Conservation (phyloP, 2,329 filamentous ascomycete genomes). For the Cordyceps pruinosa region DNA sequence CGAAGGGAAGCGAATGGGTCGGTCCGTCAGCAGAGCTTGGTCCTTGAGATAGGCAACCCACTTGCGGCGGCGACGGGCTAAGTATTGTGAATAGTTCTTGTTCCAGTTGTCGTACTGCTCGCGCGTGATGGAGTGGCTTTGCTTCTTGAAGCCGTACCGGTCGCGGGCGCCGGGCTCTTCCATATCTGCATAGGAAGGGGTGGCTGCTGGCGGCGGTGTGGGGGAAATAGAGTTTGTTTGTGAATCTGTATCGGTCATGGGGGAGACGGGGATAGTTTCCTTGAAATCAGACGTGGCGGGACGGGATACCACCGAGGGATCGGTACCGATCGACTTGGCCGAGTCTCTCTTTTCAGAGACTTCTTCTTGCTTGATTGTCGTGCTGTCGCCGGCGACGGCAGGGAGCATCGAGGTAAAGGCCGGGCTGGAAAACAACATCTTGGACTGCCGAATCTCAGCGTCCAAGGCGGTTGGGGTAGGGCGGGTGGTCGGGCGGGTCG, state of each 20-base stretch:
- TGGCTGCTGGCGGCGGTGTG: conserved; percentile 14
- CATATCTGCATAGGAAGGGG: conserved; percentile 23
- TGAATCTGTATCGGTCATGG: conserved; percentile 13
- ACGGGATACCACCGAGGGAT: conserved; percentile 30
- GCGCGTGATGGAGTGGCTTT: conserved; percentile 68
- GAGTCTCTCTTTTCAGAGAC: conserved; percentile 10
- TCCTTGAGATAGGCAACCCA: conserved; percentile 76
- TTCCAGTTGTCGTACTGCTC: conserved; percentile 82
- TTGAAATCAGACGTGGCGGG: conserved; percentile 19
- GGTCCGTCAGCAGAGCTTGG: conserved; percentile 62
- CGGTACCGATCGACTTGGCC: conserved; percentile 45
- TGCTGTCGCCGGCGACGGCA: conserved; percentile 24
- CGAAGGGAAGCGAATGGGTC: conserved; percentile 71
- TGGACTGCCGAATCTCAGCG: conserved; percentile 33
- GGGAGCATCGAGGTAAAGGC: conserved; percentile 34
- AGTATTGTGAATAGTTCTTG: conserved; percentile 63
- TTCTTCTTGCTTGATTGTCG: conserved; percentile 14
- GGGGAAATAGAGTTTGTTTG: conserved; percentile 2
- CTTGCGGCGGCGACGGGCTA: conserved; percentile 69
- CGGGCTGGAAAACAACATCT: conserved; percentile 33
- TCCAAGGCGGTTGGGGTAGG: conserved; percentile 26
- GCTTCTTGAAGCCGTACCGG: conserved; percentile 88
- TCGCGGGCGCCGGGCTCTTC: conserved; percentile 56
- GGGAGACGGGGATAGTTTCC: conserved; percentile 13
- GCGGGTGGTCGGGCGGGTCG: conserved; percentile 13